These are phyloP conservation scores for Fusarium incarnatum DNA, from an alignment of 2,329 filamentous ascomycete genomes.

Conservation along the genomic window DNA sequence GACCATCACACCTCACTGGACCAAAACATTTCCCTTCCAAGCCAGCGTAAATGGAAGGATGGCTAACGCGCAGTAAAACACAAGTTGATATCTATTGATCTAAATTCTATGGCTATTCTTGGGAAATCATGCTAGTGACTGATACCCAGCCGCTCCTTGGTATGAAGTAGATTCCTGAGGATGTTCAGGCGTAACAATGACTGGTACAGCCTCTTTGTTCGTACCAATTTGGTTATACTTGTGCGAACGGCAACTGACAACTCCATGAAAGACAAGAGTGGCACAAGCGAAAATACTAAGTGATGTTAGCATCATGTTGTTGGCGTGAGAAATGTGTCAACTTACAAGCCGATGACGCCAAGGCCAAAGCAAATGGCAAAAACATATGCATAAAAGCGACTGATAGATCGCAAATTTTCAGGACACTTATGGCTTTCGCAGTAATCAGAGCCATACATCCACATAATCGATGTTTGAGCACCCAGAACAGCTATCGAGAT, in stretches of 20 bases:
- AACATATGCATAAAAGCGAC: slow-evolving; percentile 45
- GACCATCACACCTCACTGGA: no score
- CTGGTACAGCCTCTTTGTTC: slow-evolving; percentile 3
- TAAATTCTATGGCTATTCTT: neutral
- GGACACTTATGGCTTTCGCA: slow-evolving; percentile 43
- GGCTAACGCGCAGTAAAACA: rapidly evolving
- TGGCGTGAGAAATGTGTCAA: neutral
- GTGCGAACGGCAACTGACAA: slow-evolving; percentile 59
- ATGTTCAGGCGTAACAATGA: slow-evolving; percentile 3
- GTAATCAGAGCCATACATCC: slow-evolving; percentile 38
- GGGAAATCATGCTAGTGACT: neutral
- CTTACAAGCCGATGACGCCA: slow-evolving; percentile 59
- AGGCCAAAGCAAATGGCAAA: slow-evolving; percentile 54
- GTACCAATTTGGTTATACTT: slow-evolving; percentile 37
- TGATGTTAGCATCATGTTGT: neutral
- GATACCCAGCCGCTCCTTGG: neutral
- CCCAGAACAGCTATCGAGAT: slow-evolving; percentile 57
- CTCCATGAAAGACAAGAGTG: slow-evolving; percentile 55
- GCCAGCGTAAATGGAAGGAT: no score
- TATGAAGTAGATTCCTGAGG: slow-evolving; percentile 11
- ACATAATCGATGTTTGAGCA: slow-evolving; percentile 47
- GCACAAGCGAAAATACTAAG: slow-evolving; percentile 57
- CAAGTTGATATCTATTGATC: neutral
- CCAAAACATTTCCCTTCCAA: no score
- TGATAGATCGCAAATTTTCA: neutral